Evolutionary conservation across 176 grass and related monocot species (phyloP).

Genomic region (Pharus latifolius): DNA sequence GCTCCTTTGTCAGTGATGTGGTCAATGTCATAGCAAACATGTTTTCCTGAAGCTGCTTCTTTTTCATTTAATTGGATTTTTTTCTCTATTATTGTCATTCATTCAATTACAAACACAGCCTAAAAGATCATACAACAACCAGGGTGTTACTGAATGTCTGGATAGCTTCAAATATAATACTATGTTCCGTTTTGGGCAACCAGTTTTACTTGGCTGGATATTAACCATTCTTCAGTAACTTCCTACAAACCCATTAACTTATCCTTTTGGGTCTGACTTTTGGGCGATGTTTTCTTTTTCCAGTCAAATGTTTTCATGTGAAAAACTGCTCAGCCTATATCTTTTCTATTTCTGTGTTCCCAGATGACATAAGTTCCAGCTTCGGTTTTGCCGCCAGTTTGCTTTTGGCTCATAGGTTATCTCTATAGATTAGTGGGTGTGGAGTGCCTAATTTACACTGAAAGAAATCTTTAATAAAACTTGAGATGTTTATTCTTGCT

Average conservation of each 20-base stretch:
- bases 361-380: neutral
- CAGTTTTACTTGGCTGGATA: neutral
- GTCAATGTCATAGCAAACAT: slow-evolving; percentile 15
- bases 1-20: slow-evolving; percentile 38
- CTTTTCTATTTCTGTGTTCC: neutral
- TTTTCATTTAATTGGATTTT: neutral
- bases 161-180: slow-evolving; percentile 12
- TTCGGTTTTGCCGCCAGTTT: neutral
- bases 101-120: slow-evolving; percentile 14
- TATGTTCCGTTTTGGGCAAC: neutral
- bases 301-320: neutral
- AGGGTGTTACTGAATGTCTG: neutral
- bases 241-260: neutral
- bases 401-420: neutral
- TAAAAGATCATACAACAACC: neutral
- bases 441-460: neutral
- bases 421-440: neutral
- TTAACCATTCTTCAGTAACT: neutral
- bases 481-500: neutral
- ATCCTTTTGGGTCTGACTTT: neutral
- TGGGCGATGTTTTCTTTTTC: neutral
- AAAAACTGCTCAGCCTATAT: neutral
- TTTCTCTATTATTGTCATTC: slow-evolving; percentile 14
- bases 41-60: slow-evolving; percentile 1
- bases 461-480: neutral